Conservation (phyloP, 2,329 filamentous ascomycete species). For the Dactylellina parvicollis region DNA sequence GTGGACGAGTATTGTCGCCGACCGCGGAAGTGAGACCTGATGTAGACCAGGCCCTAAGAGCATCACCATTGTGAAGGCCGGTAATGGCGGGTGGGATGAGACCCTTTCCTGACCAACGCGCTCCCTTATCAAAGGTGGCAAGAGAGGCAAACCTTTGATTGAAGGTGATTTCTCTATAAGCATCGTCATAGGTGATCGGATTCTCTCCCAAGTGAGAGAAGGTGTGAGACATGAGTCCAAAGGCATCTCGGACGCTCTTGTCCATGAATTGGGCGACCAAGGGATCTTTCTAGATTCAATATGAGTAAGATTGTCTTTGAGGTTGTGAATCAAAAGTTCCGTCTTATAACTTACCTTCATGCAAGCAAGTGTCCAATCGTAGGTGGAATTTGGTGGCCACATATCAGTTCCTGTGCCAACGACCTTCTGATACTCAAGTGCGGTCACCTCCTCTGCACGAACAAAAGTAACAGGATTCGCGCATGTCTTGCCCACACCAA, state of each 20-base stretch:
- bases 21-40: conserved; percentile 71
- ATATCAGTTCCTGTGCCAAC: conserved; percentile 65
- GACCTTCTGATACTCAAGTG: conserved; percentile 64
- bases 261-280: conserved; percentile 46
- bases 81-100: conserved; percentile 73
- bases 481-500: conserved; percentile 56
- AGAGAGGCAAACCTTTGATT: conserved; percentile 70
- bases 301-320: not conserved
- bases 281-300: conserved; percentile 25
- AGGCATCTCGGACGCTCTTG: conserved; percentile 66
- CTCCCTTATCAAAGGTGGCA: conserved; percentile 64
- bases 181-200: conserved; percentile 70
- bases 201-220: conserved; percentile 71
- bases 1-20: conserved; percentile 71
- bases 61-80: conserved; percentile 72
- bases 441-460: conserved; percentile 58
- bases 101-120: conserved; percentile 66
- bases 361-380: conserved; percentile 25
- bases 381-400: conserved; percentile 62
- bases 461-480: conserved; percentile 58
- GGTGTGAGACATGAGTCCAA: conserved; percentile 71
- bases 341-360: conserved; percentile 26
- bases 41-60: conserved; percentile 69
- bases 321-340: not conserved
- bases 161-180: conserved; percentile 69